Evolutionary conservation across 73 alveolate species (phyloP), one percentile per base, ranked within the genome.

Genomic region (Paramecium biaurelia): DNA sequence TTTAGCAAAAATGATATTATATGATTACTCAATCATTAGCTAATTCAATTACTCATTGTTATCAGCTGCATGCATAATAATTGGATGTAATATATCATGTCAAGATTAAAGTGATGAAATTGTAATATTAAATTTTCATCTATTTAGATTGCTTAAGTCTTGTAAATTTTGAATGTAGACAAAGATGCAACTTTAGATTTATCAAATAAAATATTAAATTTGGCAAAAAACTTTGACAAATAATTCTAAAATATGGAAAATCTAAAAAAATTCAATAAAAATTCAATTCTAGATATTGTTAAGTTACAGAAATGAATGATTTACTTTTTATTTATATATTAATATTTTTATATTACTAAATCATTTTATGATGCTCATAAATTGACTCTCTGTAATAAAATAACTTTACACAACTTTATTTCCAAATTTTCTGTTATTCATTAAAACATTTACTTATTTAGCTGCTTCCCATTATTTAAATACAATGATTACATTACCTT

Each of bases 171-270:
- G 7, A 26, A 58, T 14, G 70, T 89, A n/a, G 41, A 89, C 7
- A 42, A 89, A 24, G 94, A 89, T 6, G 85, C 24, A 24, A 45
- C 76, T 11, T 53, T 89, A n/a, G 35, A 43, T 35, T 58, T 67
- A 49, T 38, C 94, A 1, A 72, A 58, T 43, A 35, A 28, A 45
- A 20, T 89, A n/a, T 72, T 89, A 21, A 89, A 89, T 38, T 82
- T 89, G 21, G 94, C 94, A 3, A 70, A 82, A 72, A 70, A 82
- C 11, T 89, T 89, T 89, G 94, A 89, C 28, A 89, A 82, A 89
- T 34, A 70, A 70, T 89, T 26, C 34, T 76, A 88, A 20, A 89
- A 72, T 72, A 70, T 89, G 26, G 79, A 89, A 43, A 89, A 89
- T 89, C 70, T 89, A 45, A 89, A 82, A 63, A 89, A 89, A 89